Base-by-base conservation (phyloP, 1,284 basidiomycete genomes). In the Phylloporus sp. region DNA sequence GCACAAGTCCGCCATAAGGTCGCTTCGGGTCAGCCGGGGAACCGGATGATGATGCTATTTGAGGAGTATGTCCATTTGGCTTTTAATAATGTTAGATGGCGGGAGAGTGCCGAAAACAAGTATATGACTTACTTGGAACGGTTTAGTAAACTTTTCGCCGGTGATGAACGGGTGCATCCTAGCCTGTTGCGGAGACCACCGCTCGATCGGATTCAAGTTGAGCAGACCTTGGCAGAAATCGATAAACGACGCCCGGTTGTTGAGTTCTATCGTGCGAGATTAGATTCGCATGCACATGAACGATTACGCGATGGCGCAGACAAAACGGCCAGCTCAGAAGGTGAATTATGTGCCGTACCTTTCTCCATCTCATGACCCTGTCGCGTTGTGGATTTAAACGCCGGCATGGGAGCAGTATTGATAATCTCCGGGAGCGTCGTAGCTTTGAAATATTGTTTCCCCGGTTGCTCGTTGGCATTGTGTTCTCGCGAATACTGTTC, bases 371-470 rank as follows among this genome's bases (percentile, higher is more conserved):
- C 98, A 53, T 92, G 89, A 66, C 89, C 88, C 75, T 94, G 93
- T 70, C 94, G 88, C 63, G 91, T 91, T 74, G 91, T 80, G 5
- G 88, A 85, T 77, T 93, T 93, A 75, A 89, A 90, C 49, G 85
- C 85, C 29, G 95, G 91, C 86, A 97, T 91, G 27, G 97, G 96
- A 66, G 98, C 97, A 66, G 94, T 94, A 80, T 96, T 96, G 80
- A 99, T 94, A 76, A 99, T 98, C 69, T 99, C 97, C 7, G 94
- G 95, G 60, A 99, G 82, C 27, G 95, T 93, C 23, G 91, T 95
- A 32, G 96, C 95, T 80, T 96, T 96, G 86, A 99, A 99, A 81
- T 99, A 99, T 81, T 98, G 96, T 81, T 99, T 99, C 74, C 95
- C 96, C 0, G 97, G 96, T 79, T 98, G 96, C 80, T 99, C 97